Percentiles rank a stretch among this genome's conserved stretches.
phyloP scores from a whole-genome alignment of 1,284 basidiomycete genomes.

The Leccinum pseudoinsigne region DNA sequence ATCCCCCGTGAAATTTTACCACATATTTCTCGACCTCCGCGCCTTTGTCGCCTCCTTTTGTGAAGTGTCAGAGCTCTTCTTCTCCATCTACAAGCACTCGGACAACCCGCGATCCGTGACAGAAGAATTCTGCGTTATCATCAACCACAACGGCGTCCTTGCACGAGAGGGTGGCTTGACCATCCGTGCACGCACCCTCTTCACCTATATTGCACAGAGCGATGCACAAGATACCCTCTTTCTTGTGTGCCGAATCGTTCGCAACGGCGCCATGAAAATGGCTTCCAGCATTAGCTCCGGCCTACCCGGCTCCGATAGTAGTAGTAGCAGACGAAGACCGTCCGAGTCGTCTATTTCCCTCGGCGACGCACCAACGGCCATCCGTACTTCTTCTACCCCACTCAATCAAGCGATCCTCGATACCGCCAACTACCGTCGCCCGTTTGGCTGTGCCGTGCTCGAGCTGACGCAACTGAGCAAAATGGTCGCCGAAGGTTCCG shows the following conservation, averaged over 20 bases:
- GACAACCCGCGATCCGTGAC: constrained; percentile 83
- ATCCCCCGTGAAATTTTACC: constrained; percentile 74
- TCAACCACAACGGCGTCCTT: constrained; percentile 91
- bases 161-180: constrained; percentile 64
- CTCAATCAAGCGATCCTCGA: constrained; percentile 33
- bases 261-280: constrained; percentile 86
- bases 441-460: constrained; percentile 93
- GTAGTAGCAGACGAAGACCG: constrained; percentile 40
- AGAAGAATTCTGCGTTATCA: constrained; percentile 89
- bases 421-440: constrained; percentile 70
- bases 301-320: constrained; percentile 40
- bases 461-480: constrained; percentile 80
- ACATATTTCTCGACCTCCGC: constrained; percentile 87
- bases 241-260: constrained; percentile 88
- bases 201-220: constrained; percentile 83
- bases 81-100: constrained; percentile 85
- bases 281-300: constrained; percentile 54
- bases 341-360: constrained; percentile 49
- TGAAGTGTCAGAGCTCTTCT: constrained; percentile 90
- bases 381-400: constrained; percentile 17
- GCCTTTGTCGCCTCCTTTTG: constrained; percentile 92
- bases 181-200: constrained; percentile 74
- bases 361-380: constrained; percentile 29
- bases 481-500: constrained; percentile 60
- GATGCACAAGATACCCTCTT: constrained; percentile 86